These are phyloP conservation scores for Golovinomyces cichoracearum DNA, from an alignment of 2,329 filamentous ascomycete genomes.

Conservation along the genomic window DNA sequence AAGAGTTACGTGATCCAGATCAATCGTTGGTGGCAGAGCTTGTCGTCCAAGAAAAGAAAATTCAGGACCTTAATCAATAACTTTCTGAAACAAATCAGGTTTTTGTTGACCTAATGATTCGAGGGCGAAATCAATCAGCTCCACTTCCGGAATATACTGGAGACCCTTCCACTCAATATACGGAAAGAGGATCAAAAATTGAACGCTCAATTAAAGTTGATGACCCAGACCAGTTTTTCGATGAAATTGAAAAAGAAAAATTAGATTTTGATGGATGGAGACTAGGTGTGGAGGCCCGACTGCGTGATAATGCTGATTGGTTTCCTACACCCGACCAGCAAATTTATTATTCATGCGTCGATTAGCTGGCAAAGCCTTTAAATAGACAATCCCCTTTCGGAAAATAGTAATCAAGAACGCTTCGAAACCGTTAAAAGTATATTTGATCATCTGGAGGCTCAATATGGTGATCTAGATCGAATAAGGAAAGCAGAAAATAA, in stretches of 20 bases:
- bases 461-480: not conserved
- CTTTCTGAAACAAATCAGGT: not conserved
- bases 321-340: not conserved
- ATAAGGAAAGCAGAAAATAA: not conserved
- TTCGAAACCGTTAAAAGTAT: not conserved
- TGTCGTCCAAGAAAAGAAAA: not conserved
- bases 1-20: not conserved
- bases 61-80: not conserved
- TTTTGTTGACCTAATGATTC: not conserved
- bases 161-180: not conserved
- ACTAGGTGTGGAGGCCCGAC: not conserved
- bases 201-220: not conserved
- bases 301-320: not conserved
- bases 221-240: not conserved
- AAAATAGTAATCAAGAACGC: not conserved
- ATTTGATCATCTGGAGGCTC: not conserved
- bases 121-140: not conserved
- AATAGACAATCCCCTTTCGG: not conserved
- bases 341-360: not conserved
- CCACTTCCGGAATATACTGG: not conserved
- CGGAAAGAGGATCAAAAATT: not conserved
- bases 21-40: not conserved
- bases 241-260: not conserved
- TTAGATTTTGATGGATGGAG: not conserved
- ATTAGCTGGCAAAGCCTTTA: not conserved